A percentile compares a stretch with the other conserved stretches of the same genome.
These are phyloP conservation scores for sweet orange (Citrus sinensis) DNA, from an alignment of 345 rosid genomes.

Conservation along the genomic window DVS_A1.0 CM039168.1:702001-702500, in stretches of 20 bases:
- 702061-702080: conserved; percentile 70
- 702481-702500: no score
- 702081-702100: conserved; percentile 63
- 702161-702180: conserved; percentile 38
- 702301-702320: neutral
- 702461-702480: no score
- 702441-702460: no score
- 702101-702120: conserved; percentile 43
- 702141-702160: conserved; percentile 59
- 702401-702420: no score
- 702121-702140: conserved; percentile 47
- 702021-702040: conserved; percentile 75
- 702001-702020: conserved; percentile 72
- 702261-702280: neutral
- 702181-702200: conserved; percentile 29
- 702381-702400: no score
- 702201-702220: conserved; percentile 30
- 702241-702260: neutral
- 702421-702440: no score
- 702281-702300: neutral
- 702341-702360: neutral
- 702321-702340: neutral
- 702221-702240: conserved; percentile 8
- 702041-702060: conserved; percentile 68
- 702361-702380: neutral